A percentile compares a stretch with the other conserved stretches of the same genome.
These are phyloP conservation scores for Ettlia oleoabundans DNA, from an alignment of 139 green algal genomes.

Conservation along the genomic window DNA sequence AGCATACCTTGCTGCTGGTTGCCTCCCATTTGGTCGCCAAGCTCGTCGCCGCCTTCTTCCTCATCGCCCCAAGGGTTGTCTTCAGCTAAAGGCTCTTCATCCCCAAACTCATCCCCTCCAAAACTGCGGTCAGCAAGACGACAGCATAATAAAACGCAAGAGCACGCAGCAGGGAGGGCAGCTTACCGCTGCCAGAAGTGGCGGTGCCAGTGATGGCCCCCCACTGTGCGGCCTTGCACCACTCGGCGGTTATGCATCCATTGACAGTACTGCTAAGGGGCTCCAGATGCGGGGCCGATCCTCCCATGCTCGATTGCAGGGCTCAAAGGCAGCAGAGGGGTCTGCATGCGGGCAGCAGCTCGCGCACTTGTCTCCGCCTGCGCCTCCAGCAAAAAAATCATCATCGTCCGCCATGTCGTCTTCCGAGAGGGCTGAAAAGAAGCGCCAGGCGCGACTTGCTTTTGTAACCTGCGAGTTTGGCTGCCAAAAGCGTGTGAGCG, in stretches of 20 bases:
- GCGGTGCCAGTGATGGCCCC: neutral
- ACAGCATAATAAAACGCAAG: too few species aligned
- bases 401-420: slow-evolving; percentile 33
- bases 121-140: neutral
- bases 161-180: too few species aligned
- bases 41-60: neutral
- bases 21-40: neutral
- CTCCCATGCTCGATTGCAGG: too few species aligned
- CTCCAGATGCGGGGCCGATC: too few species aligned
- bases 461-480: too few species aligned
- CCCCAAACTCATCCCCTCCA: slow-evolving; percentile 18
- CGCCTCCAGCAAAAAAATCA: slow-evolving; percentile 5
- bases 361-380: neutral
- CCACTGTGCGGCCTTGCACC: neutral
- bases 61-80: slow-evolving; percentile 20
- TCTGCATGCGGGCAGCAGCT: neutral
- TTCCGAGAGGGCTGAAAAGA: too few species aligned
- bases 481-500: too few species aligned
- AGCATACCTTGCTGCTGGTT: slow-evolving; percentile 3
- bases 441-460: too few species aligned
- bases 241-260: too few species aligned
- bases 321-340: too few species aligned
- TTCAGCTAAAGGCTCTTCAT: slow-evolving; percentile 23
- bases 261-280: too few species aligned
- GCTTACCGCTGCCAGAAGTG: neutral